These are phyloP conservation scores for Exophiala spinifera DNA, from an alignment of 2,329 filamentous ascomycete species.

Conservation along the genomic window DNA sequence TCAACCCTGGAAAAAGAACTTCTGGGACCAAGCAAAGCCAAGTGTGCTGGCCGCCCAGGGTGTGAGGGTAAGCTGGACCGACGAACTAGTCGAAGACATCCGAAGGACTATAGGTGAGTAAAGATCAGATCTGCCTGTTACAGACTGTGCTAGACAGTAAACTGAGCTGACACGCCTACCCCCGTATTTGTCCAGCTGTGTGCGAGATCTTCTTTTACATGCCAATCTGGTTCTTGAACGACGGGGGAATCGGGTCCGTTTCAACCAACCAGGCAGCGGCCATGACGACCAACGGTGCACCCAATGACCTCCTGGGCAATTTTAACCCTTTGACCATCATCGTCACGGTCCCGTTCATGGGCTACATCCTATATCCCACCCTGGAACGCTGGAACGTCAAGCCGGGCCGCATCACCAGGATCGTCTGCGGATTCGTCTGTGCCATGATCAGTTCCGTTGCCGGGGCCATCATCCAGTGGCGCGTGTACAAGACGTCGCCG, in stretches of 20 bases:
- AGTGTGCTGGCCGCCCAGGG: conserved; percentile 29
- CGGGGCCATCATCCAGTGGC: conserved; percentile 55
- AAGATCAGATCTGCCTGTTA: too few relatives aligned
- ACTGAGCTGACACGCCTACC: too few relatives aligned
- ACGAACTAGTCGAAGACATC: conserved; percentile 38
- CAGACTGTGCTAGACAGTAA: not conserved
- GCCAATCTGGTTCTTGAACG: conserved; percentile 51
- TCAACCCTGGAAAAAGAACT: conserved; percentile 23
- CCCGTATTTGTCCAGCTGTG: too few relatives aligned
- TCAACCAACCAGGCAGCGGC: conserved; percentile 50
- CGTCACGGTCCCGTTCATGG: conserved; percentile 36
- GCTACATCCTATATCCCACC: conserved; percentile 53
- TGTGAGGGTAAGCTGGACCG: conserved; percentile 33
- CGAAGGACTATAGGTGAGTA: conserved; percentile 30
- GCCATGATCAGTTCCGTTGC: conserved; percentile 52
- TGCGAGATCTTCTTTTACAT: conserved; percentile 63
- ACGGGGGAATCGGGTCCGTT: conserved; percentile 49
- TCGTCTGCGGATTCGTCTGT: conserved; percentile 55
- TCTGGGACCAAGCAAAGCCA: conserved; percentile 37
- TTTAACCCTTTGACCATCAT: conserved; percentile 60
- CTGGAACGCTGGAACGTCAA: conserved; percentile 52
- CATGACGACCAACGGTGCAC: conserved; percentile 51
- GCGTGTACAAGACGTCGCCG: conserved; percentile 55
- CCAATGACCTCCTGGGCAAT: conserved; percentile 60
- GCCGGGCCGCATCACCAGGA: conserved; percentile 56